phyloP scores from a whole-genome alignment of 1,284 basidiomycete genomes.

The Trametes versicolor region DNA sequence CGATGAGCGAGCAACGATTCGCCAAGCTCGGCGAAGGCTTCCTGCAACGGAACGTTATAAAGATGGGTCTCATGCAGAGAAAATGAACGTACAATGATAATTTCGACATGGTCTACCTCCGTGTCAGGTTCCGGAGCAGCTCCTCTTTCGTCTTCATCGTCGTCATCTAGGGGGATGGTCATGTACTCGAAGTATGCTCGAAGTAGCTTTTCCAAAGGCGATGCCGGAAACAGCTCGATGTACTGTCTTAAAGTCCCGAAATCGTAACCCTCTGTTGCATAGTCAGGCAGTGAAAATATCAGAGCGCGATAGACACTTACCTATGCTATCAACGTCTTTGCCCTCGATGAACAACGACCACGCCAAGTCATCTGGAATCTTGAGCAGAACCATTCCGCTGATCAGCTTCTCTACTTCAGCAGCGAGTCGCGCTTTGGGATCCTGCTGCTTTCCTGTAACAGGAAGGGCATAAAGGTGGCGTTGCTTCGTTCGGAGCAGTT shows the following conservation, averaged over 20 bases:
- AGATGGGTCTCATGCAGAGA: neutral
- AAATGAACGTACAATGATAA: conserved; percentile 58
- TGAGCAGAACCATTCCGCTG: conserved; percentile 76
- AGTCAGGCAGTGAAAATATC: neutral
- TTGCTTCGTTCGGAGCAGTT: conserved; percentile 71
- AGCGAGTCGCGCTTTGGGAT: conserved; percentile 60
- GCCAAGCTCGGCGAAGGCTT: conserved; percentile 62
- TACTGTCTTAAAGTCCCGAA: conserved; percentile 70
- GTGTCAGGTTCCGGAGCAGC: conserved; percentile 47
- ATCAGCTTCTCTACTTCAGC: conserved; percentile 77
- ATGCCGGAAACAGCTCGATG: conserved; percentile 73
- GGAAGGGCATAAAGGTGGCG: conserved; percentile 66
- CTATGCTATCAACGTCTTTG: conserved; percentile 73
- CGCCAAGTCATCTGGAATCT: conserved; percentile 79
- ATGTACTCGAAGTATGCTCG: conserved; percentile 75
- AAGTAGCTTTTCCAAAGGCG: conserved; percentile 67
- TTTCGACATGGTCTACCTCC: conserved; percentile 57
- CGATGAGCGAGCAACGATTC: conserved; percentile 80
- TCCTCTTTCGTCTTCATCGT: conserved; percentile 47
- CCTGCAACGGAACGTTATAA: conserved; percentile 50
- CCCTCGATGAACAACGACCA: conserved; percentile 87
- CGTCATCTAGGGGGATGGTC: conserved; percentile 55
- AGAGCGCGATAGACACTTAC: conserved; percentile 52
- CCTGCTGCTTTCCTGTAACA: conserved; percentile 50
- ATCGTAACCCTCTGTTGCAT: conserved; percentile 70